These are phyloP conservation scores for Phytophthora foliorum DNA, from an alignment of 352 stramenopile genomes.

Conservation along the genomic window DNA sequence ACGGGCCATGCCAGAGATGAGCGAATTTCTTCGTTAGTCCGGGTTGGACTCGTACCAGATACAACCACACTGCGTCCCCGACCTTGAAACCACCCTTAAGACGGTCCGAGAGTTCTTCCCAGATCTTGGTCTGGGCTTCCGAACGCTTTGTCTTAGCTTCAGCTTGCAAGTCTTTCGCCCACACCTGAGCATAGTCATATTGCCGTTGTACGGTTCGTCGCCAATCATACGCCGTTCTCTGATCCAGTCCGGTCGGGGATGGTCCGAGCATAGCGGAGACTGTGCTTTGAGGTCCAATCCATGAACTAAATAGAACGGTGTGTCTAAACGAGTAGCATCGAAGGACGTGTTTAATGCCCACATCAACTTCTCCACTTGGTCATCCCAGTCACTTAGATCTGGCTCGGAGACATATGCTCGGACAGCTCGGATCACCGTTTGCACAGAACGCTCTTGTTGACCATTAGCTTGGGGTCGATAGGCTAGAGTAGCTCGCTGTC, in stretches of 20 bases:
- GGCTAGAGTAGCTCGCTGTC: neutral
- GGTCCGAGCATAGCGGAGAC: neutral
- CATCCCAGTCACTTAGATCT: too few relatives aligned
- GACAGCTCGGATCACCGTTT: neutral
- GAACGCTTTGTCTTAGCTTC: too few relatives aligned
- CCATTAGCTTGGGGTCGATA: slow-evolving; percentile 4
- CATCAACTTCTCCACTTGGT: neutral
- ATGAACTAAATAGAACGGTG: neutral
- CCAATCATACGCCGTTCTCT: too few relatives aligned
- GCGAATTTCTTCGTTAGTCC: slow-evolving; percentile 1
- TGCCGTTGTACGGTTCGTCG: too few relatives aligned
- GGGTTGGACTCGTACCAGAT: neutral
- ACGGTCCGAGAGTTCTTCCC: too few relatives aligned
- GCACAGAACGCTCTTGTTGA: neutral
- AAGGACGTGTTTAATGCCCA: neutral
- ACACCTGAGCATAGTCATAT: too few relatives aligned
- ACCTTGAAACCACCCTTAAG: too few relatives aligned
- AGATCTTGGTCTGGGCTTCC: too few relatives aligned
- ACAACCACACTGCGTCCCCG: neutral
- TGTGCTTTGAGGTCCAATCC: neutral
- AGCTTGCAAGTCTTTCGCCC: too few relatives aligned
- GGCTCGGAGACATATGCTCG: neutral
- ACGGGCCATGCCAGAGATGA: slow-evolving; percentile 2
- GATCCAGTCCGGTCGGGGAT: neutral
- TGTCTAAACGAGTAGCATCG: neutral